A percentile compares a stretch with the other conserved stretches of the same genome.
Conservation (phyloP, 169 alveolate genomes). For the Eimeria sp. region DNA sequence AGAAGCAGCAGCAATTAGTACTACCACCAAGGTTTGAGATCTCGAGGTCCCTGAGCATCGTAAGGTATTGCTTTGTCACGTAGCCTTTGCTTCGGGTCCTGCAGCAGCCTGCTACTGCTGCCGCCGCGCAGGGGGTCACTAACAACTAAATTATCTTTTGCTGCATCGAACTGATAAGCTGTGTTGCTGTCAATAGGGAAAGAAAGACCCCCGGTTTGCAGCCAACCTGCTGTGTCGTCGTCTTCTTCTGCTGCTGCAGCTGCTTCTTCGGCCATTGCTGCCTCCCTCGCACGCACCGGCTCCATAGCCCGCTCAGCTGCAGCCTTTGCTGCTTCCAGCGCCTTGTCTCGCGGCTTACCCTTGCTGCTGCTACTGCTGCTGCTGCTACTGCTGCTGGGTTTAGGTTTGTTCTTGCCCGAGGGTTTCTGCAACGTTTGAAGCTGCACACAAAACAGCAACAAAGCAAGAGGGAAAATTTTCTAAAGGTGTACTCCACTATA, state of each 20-base stretch:
- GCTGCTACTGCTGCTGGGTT: slow-evolving; percentile 3
- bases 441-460: not conserved
- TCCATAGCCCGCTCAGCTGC: slow-evolving; percentile 34
- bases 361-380: slow-evolving; percentile 27
- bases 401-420: not conserved
- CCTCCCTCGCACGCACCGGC: not conserved
- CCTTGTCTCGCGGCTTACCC: not conserved
- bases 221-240: slow-evolving; percentile 11
- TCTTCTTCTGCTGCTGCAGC: not conserved
- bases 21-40: not conserved
- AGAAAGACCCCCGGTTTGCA: slow-evolving; percentile 42
- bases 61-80: not conserved
- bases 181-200: slow-evolving; percentile 78
- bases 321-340: not conserved
- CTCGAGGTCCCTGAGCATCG: slow-evolving; percentile 17
- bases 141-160: not conserved
- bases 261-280: not conserved
- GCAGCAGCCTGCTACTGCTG: not conserved
- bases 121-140: slow-evolving; percentile 11
- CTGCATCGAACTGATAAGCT: slow-evolving; percentile 67
- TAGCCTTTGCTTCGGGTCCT: slow-evolving; percentile 19
- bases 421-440: slow-evolving; percentile 17
- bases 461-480: not conserved
- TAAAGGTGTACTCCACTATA: not conserved
- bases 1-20: not conserved